A percentile compares a stretch with the other conserved stretches of the same genome.
phyloP scores from a whole-genome alignment of 192 early-diverging fungal species.

The Backusella australiensis region DNA sequence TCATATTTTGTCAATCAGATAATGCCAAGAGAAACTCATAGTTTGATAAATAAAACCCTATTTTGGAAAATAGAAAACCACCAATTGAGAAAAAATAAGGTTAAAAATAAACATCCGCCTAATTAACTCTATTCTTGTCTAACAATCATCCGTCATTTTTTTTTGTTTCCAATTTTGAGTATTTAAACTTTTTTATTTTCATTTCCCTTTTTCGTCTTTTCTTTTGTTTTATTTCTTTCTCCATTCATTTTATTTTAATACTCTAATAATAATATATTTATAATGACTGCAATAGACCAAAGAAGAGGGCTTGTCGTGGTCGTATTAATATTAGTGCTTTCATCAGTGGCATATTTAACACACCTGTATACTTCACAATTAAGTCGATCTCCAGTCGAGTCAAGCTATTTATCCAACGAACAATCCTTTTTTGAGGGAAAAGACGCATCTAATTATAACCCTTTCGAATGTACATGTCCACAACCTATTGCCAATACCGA shows the following conservation, averaged over 20 bases:
- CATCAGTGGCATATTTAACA: not conserved
- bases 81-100: not conserved
- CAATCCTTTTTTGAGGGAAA: slow-evolving; percentile 6
- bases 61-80: not conserved
- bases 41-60: not conserved
- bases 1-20: not conserved
- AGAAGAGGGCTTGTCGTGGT: not conserved
- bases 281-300: not conserved
- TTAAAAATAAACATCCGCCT: not conserved
- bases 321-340: not conserved
- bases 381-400: not conserved
- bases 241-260: not conserved
- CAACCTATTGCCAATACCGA: not conserved
- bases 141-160: not conserved
- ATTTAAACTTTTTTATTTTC: not conserved
- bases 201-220: not conserved
- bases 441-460: not conserved
- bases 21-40: not conserved
- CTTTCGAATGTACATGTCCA: not conserved
- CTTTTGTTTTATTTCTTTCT: not conserved
- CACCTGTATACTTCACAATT: slow-evolving; percentile 1
- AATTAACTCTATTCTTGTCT: not conserved
- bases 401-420: slow-evolving; percentile 3
- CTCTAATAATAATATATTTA: not conserved
- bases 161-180: not conserved